Evolutionary conservation across 768 basidiomycete genomes (phyloP), one percentile per base, ranked within the genome.

Genomic region (Podaxis sp.): DNA sequence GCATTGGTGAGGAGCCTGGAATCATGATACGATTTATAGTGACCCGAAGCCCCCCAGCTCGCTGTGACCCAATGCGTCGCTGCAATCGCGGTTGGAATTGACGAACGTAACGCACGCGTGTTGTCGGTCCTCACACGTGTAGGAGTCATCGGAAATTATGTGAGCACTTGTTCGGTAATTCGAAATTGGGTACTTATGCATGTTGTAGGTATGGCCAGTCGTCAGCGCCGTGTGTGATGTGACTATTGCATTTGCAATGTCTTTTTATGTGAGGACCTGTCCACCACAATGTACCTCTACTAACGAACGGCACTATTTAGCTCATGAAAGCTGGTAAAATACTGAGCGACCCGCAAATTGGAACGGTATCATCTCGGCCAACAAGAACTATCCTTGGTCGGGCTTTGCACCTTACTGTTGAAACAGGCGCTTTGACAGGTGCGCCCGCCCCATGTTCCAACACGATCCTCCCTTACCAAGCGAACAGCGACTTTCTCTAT

Each of bases 361-460:
- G 25, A 53, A 38, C 69, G 68, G 65, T 71, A 15, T 66, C 68
- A 3, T 73, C 70, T 56, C 65, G 63, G 36, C 59, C 68, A 22
- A 75, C 71, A 0, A 67, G 70, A 24, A 55, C 66, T 3, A 66
- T 72, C 37, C 68, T 76, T 4, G 67, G 70, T 13, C 67, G 70
- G 38, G 66, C 75, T 7, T 69, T 75, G n/a, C 70, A 73, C n/a
- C 64, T 76, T 46, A 73, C 71, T 0, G 70, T 76, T n/a, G 75
- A 78, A 63, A 78, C 77, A 7, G 75, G 76, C 4, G 60, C 68
- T 3, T 46, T 72, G 15, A 76, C 75, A 51, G 74, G 75, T 75
- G 29, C 29, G 33, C 19, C 9, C 22, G 5, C 11, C 36, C 43
- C 33, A 17, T 49, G 19, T 29, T 49, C 19, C 19, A 17, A 54